Evolutionary conservation across 2,329 filamentous ascomycete genomes (phyloP).

Genomic region (Rutstroemia sp.): DNA sequence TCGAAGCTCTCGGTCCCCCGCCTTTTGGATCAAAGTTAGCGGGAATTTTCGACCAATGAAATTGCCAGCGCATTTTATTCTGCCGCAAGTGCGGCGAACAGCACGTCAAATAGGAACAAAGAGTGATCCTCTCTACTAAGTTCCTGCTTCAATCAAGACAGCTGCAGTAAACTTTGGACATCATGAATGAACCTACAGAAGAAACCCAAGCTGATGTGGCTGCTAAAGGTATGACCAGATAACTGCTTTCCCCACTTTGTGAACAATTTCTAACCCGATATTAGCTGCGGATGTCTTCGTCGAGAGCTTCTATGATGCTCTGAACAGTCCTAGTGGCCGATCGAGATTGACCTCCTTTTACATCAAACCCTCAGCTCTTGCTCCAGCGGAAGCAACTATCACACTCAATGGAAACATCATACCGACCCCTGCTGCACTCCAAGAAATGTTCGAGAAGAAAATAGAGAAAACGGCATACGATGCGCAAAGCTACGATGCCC

Average conservation of each 20-base stretch:
- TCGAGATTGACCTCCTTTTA: slow-evolving; percentile 61
- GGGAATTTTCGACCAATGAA: no score
- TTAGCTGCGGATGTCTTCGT: slow-evolving; percentile 65
- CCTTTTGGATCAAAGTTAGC: background rate
- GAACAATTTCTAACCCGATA: no score
- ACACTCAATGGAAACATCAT: slow-evolving; percentile 71
- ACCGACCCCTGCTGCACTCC: slow-evolving; percentile 55
- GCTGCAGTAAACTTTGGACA: background rate
- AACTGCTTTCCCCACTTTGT: no score
- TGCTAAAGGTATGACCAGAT: slow-evolving; percentile 24
- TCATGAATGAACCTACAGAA: slow-evolving; percentile 39
- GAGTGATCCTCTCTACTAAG: no score
- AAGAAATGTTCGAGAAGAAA: slow-evolving; percentile 60
- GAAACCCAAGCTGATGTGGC: slow-evolving; percentile 34
- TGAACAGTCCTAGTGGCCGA: slow-evolving; percentile 48
- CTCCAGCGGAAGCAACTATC: slow-evolving; percentile 57
- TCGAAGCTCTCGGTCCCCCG: slow-evolving; percentile 1
- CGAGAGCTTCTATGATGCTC: slow-evolving; percentile 66
- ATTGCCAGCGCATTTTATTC: background rate
- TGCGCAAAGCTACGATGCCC: slow-evolving; percentile 67
- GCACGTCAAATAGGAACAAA: background rate
- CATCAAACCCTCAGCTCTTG: slow-evolving; percentile 48
- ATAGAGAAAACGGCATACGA: slow-evolving; percentile 59
- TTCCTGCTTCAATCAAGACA: no score
- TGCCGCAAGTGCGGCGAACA: background rate